Evolutionary conservation across 208 protist genomes (phyloP).

Genomic region (Trichomonas gallinae): DNA sequence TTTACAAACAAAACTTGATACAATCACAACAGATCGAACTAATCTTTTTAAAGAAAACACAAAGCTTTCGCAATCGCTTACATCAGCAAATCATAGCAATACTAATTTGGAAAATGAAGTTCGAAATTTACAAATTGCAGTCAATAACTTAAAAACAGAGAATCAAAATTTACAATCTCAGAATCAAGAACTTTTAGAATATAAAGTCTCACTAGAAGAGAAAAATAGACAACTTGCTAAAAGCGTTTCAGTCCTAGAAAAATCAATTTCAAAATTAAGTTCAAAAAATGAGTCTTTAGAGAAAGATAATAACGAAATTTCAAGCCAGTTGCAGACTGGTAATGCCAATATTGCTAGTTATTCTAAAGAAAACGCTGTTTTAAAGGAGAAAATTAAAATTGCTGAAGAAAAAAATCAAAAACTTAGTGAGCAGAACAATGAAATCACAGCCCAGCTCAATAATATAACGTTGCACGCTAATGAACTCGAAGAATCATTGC

Average conservation of each 20-base stretch:
- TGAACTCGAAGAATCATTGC: background rate
- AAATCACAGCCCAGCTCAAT: background rate
- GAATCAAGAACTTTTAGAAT: background rate
- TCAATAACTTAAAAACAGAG: background rate
- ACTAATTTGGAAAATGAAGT: background rate
- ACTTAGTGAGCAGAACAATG: background rate
- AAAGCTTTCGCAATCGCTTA: background rate
- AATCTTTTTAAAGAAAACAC: background rate
- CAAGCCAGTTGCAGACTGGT: background rate
- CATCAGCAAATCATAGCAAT: background rate
- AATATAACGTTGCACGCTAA: background rate
- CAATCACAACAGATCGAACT: background rate
- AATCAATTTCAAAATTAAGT: background rate
- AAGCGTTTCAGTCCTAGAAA: background rate
- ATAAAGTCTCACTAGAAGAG: background rate
- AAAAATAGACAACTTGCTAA: background rate
- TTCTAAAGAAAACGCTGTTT: background rate
- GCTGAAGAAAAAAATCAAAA: background rate
- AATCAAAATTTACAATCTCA: background rate
- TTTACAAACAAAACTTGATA: background rate
- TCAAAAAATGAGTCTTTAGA: background rate
- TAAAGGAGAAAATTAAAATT: background rate
- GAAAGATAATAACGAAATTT: background rate
- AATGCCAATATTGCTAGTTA: background rate
- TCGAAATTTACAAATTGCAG: background rate